Evolutionary conservation across 345 rosid genomes (phyloP), one percentile per base, ranked within the genome.

Genomic region (Syzygium oleosum): DNA sequence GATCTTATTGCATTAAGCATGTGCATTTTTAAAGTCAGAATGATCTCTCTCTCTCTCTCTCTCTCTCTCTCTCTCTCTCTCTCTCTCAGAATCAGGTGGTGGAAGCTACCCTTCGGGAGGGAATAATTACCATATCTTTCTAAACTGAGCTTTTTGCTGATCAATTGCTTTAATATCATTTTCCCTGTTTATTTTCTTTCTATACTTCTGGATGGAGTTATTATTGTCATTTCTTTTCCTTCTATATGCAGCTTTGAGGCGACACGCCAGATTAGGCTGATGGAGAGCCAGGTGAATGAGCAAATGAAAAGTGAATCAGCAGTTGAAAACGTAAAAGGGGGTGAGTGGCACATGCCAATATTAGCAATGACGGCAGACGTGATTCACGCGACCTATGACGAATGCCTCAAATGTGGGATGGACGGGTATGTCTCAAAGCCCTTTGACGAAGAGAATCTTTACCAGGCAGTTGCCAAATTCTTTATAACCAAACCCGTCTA

Each of bases 281-380:
- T 95, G 95, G 99, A 98, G 92, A 89, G 88, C 85, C 88, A 93
- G 89, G 97, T 93, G 19, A 95, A 95, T 29, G 94, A 95, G 88
- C 92, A 89, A 88, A 87, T 88, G 31, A 93, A 91, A 1, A 91
- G 88, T 25, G 88, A 84, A 90, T 88, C 88, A 5, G 56, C 34
- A 6, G 89, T 78, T 87, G 91, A 87, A 41, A 52, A 88, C 1
- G 85, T 29, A 13, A 46, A 85, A 52, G 88, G 68, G 34, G 77
- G 86, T 1, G 91, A 92, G 73, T 92, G 95, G 97, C 99, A 96
- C 89, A 31, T 96, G 79, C 99, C 99, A 21, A 94, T 96, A 89
- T 87, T 98, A 86, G 99, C 99, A 53, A 98, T 98, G 99, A 98
- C 99, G 2, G 99, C 99, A 0, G 99, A 98, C 85, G 98, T 98